Evolutionary conservation across 352 stramenopile genomes (phyloP).

Genomic region (Globisporangium iwayamae): DNA sequence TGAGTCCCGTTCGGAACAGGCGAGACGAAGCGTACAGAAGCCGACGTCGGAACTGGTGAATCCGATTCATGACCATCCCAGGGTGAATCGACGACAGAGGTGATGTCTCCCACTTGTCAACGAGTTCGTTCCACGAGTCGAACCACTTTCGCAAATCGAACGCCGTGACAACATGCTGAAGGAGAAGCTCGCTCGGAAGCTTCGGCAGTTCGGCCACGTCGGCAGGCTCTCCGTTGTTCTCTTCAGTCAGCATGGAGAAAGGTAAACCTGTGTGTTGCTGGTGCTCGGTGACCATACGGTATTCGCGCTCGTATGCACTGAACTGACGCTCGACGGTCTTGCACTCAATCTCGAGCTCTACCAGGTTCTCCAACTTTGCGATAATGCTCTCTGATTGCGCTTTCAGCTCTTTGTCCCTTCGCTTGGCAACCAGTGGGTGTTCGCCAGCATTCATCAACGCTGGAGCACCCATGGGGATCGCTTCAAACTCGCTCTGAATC

Average conservation of each 20-base stretch:
- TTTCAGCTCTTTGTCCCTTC: not conserved
- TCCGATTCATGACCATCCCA: conserved; percentile 42
- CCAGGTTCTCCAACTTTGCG: conserved; percentile 43
- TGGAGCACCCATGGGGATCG: conserved; percentile 29
- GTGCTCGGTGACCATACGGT: conserved; percentile 30
- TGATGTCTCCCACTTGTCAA: conserved; percentile 41
- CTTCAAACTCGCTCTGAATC: conserved; percentile 33
- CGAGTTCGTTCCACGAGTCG: conserved; percentile 38
- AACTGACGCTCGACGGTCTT: conserved; percentile 39
- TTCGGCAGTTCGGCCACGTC: conserved; percentile 16
- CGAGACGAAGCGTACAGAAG: conserved; percentile 34
- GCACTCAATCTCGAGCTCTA: conserved; percentile 41
- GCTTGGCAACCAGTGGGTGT: not conserved
- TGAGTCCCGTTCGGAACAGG: conserved; percentile 24
- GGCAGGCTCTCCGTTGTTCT: not conserved
- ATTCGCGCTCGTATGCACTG: conserved; percentile 41
- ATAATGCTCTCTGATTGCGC: conserved; percentile 23
- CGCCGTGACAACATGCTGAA: conserved; percentile 49
- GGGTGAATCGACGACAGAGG: conserved; percentile 41
- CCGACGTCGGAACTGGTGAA: conserved; percentile 57
- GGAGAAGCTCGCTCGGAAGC: conserved; percentile 38
- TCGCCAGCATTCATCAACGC: conserved; percentile 2
- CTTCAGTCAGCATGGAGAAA: not conserved
- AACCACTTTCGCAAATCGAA: conserved; percentile 64
- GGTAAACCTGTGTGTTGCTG: not conserved